Evolutionary conservation across 495 filamentous ascomycete genomes (phyloP), one percentile per base, ranked within the genome.

Genomic region (Xylaria curta): DNA sequence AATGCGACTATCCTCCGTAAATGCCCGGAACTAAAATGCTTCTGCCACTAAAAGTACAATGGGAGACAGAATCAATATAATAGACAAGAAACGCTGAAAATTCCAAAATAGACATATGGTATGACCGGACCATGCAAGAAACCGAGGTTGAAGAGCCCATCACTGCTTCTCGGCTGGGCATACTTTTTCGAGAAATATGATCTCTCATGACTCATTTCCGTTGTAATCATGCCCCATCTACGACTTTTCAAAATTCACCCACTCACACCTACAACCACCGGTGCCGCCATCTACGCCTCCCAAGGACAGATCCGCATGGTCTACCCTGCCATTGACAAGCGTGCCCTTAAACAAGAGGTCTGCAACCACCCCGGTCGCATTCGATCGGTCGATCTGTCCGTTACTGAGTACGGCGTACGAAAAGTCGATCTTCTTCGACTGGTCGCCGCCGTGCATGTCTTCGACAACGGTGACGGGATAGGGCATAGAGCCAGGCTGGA

Each of bases 391-490:
- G 65, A 93, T 85, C 53, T 85, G 79, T 56, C 84, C 81, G 38
- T 83, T 75, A 15, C 82, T 81, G 62, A 90, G 84, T 73, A 97
- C 80, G 0, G 83, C 85, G 75, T 94, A 92, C 78, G 90, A 90
- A 76, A 92, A 97, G 0, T 91, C 81, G 77, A 89, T 84, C 81
- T 97, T 97, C 73, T 84, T 77, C 26, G 76, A 81, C 4, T 81
- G 78, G 51, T 87, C 77, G 0, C 93, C 93, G 42, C 94, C 94
- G 69, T 96, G 93, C 42, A 93, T 89, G 79, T 98, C 95, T 13
- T 92, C 73, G 1, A 91, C 92, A 24, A 98, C 85, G 0, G 92
- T 96, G 0, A 97, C 85, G 0, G 94, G 93, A 76, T 95, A 97
- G 0, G 95, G 94, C 78, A 97, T 95, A 4, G 90, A 90, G 4